Percentiles rank a stretch among this genome's conserved stretches.
These are phyloP conservation scores for Perilla frutescens DNA, from an alignment of 257 asterid genomes.

Conservation along the genomic window DNA sequence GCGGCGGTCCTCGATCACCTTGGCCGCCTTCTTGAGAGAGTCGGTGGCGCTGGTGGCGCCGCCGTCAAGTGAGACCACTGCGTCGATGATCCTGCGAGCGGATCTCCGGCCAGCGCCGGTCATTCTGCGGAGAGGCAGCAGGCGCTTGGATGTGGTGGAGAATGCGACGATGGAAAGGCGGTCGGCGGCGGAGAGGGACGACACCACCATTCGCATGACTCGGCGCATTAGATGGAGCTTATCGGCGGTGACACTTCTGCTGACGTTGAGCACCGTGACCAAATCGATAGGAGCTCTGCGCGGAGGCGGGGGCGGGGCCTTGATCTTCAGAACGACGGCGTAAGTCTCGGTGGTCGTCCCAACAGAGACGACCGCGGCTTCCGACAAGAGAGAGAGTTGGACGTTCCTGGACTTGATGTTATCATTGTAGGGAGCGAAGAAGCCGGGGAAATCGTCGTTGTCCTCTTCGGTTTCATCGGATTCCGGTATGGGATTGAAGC, in stretches of 20 bases:
- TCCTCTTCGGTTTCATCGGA: conserved; percentile 84
- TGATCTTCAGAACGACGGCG: conserved; percentile 72
- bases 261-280: conserved; percentile 78
- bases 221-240: conserved; percentile 75
- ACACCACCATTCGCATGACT: conserved; percentile 70
- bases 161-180: conserved; percentile 91
- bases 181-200: conserved; percentile 81
- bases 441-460: conserved; percentile 80
- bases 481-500: conserved; percentile 87
- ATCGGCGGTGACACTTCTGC: conserved; percentile 59
- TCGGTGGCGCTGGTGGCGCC: conserved; percentile 64
- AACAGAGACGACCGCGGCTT: conserved; percentile 73
- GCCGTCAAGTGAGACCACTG: conserved; percentile 65
- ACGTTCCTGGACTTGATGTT: conserved; percentile 37
- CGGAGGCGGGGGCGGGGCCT: conserved; percentile 60
- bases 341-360: conserved; percentile 69
- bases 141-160: conserved; percentile 81
- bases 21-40: conserved; percentile 86
- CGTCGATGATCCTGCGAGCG: conserved; percentile 90
- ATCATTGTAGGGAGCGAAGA: conserved; percentile 46
- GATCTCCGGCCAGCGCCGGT: conserved; percentile 71
- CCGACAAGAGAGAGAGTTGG: conserved; percentile 65
- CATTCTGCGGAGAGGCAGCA: conserved; percentile 86
- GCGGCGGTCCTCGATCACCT: conserved; percentile 94
- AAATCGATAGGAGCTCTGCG: conserved; percentile 80